These are phyloP conservation scores for Kwoniella mangroviensis DNA, from an alignment of 768 basidiomycete genomes.

Conservation along the genomic window DNA sequence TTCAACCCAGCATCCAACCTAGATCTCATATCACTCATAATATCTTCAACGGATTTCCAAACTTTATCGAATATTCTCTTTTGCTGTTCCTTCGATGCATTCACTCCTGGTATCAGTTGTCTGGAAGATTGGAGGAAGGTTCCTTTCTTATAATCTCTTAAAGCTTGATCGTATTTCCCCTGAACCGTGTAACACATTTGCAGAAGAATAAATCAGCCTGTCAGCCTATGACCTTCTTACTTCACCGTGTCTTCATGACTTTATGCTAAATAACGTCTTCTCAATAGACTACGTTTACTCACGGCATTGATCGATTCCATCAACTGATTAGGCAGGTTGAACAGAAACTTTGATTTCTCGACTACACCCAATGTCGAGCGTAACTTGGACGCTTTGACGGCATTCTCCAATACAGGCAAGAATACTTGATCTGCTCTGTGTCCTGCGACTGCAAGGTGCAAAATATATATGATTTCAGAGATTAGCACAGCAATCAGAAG, in stretches of 20 bases:
- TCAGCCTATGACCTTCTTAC: too few species aligned
- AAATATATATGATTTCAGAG: background rate
- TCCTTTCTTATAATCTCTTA: conserved; percentile 97
- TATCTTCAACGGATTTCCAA: conserved; percentile 91
- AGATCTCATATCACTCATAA: conserved; percentile 87
- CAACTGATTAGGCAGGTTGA: conserved; percentile 91
- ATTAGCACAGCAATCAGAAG: too few species aligned
- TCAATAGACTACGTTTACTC: conserved; percentile 46
- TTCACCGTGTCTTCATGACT: too few species aligned
- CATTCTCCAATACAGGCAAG: conserved; percentile 91
- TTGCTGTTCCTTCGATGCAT: conserved; percentile 70
- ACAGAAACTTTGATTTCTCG: conserved; percentile 96
- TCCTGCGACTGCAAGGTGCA: conserved; percentile 69
- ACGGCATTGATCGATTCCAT: conserved; percentile 88
- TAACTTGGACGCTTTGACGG: conserved; percentile 89
- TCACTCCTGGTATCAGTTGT: conserved; percentile 72
- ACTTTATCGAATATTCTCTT: conserved; percentile 93
- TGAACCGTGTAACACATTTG: conserved; percentile 51
- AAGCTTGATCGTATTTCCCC: conserved; percentile 91
- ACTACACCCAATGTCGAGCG: conserved; percentile 92
- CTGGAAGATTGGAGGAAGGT: conserved; percentile 85
- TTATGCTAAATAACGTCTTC: too few species aligned
- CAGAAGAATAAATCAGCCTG: background rate
- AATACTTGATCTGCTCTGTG: conserved; percentile 94
- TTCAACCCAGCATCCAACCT: conserved; percentile 77